phyloP scores from a whole-genome alignment of 805 yeast species.

The Jamesozyma piceae region DNA sequence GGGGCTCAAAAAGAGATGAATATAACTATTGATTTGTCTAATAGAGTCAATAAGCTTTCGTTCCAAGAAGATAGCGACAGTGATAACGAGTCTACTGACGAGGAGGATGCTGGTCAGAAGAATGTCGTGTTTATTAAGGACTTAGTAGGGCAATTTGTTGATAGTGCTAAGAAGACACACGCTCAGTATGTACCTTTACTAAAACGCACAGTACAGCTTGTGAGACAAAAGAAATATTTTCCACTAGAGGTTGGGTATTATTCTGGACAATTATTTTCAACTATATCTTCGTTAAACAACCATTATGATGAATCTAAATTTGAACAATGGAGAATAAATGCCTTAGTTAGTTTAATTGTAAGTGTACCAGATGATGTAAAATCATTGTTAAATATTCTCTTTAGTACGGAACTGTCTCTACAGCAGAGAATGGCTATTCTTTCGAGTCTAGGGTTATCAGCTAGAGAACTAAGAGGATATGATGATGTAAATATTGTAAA shows the following conservation, averaged over 20 bases:
- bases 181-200: slow-evolving; percentile 35
- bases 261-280: slow-evolving; percentile 43
- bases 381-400: slow-evolving; percentile 36
- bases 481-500: slow-evolving; percentile 41
- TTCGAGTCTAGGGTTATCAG: slow-evolving; percentile 59
- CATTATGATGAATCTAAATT: slow-evolving; percentile 48
- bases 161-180: slow-evolving; percentile 35
- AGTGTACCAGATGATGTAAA: slow-evolving; percentile 40
- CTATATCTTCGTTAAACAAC: slow-evolving; percentile 47
- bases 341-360: slow-evolving; percentile 55
- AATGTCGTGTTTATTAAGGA: slow-evolving; percentile 66
- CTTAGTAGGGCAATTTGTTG: slow-evolving; percentile 45
- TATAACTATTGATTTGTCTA: neutral
- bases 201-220: slow-evolving; percentile 39
- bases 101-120: slow-evolving; percentile 34
- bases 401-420: slow-evolving; percentile 69
- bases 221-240: slow-evolving; percentile 52
- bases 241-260: slow-evolving; percentile 55
- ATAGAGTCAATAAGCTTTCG: neutral
- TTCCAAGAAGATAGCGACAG: slow-evolving; percentile 3
- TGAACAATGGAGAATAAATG: slow-evolving; percentile 54
- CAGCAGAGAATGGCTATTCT: slow-evolving; percentile 67
- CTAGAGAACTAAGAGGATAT: slow-evolving; percentile 60
- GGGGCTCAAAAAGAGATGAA: neutral
- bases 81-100: slow-evolving; percentile 28